Percentiles rank a stretch among this genome's conserved stretches.
These are phyloP conservation scores for Thelonectria blattea DNA, from an alignment of 2,329 filamentous ascomycete species.

Conservation along the genomic window DNA sequence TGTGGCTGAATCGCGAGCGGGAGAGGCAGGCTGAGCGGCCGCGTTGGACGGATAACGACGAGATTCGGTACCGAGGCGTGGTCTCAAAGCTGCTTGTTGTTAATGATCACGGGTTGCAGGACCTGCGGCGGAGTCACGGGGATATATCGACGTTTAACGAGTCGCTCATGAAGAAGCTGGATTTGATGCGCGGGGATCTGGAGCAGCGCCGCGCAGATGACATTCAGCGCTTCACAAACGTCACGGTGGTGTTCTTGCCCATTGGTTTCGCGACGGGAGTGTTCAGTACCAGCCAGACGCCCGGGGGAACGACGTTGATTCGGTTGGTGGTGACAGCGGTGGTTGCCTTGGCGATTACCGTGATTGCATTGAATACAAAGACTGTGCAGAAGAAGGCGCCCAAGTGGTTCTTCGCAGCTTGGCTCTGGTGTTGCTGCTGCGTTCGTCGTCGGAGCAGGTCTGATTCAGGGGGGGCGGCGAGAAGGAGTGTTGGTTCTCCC, in stretches of 20 bases:
- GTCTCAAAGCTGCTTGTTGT: background rate
- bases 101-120: background rate
- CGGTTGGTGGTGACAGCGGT: background rate
- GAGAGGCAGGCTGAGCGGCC: background rate
- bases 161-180: background rate
- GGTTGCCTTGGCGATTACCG: background rate
- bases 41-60: background rate
- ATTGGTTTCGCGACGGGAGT: background rate
- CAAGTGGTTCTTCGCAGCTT: too few relatives aligned
- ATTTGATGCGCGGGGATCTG: background rate
- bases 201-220: background rate
- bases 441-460: too few relatives aligned
- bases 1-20: background rate
- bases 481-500: too few relatives aligned
- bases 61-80: background rate
- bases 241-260: slow-evolving; percentile 1
- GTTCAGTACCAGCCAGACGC: background rate
- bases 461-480: too few relatives aligned
- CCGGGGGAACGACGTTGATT: background rate
- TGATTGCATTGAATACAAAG: background rate
- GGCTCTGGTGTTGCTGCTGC: too few relatives aligned
- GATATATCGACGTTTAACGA: background rate
- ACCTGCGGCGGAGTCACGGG: background rate
- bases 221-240: slow-evolving; percentile 7
- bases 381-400: too few relatives aligned